Evolutionary conservation across 1,139 yeast species (phyloP).

Genomic region (Hansenula lynferdii): DNA sequence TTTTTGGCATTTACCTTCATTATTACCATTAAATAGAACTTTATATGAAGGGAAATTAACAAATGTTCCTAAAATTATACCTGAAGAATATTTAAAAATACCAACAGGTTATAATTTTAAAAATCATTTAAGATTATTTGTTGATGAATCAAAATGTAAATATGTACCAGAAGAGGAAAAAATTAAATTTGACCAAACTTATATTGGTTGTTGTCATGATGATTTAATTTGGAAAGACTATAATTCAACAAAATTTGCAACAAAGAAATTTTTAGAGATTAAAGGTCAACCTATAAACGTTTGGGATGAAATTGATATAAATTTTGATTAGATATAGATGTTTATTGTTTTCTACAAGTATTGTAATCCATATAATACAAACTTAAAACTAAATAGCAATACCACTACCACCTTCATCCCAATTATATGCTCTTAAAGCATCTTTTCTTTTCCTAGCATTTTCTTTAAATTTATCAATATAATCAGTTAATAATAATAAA

Average conservation of each 20-base stretch:
- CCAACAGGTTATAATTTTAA: constrained; percentile 24
- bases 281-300: constrained; percentile 16
- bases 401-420: constrained; percentile 22
- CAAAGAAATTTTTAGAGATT: constrained; percentile 13
- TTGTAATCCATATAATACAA: too few species aligned
- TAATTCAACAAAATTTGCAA: constrained; percentile 24
- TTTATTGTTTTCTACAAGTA: too few species aligned
- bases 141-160: constrained; percentile 26
- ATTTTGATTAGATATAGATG: constrained; percentile 9
- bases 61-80: constrained; percentile 25
- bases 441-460: constrained; percentile 20
- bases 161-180: constrained; percentile 33
- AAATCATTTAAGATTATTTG: constrained; percentile 31
- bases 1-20: constrained; percentile 28
- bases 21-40: constrained; percentile 27
- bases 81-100: constrained; percentile 12
- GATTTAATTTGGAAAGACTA: constrained; percentile 29
- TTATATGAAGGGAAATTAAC: constrained; percentile 30
- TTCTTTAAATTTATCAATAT: constrained; percentile 15
- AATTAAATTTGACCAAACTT: constrained; percentile 24
- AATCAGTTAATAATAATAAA: constrained; percentile 20
- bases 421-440: constrained; percentile 22
- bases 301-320: constrained; percentile 16
- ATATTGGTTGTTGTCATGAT: constrained; percentile 34
- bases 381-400: constrained; percentile 18